phyloP scores from a whole-genome alignment of 352 stramenopile species.

The Phytophthora sp. region DNA sequence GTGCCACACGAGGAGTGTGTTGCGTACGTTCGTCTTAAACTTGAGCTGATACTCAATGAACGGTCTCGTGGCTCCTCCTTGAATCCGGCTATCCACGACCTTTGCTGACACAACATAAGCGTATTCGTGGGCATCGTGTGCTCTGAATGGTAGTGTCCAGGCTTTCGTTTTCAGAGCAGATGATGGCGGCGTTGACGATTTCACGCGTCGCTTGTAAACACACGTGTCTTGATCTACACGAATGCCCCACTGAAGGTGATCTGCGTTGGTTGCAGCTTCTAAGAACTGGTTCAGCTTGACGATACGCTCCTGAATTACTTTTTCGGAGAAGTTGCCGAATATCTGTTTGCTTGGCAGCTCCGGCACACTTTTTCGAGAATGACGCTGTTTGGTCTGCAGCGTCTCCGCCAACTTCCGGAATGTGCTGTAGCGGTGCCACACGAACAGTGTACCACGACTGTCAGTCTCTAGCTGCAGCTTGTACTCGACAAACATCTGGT shows the following conservation, averaged over 20 bases:
- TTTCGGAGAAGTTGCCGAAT: conserved; percentile 63
- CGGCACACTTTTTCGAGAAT: conserved; percentile 56
- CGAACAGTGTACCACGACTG: conserved; percentile 52
- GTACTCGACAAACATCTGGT: conserved; percentile 63
- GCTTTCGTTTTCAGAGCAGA: conserved; percentile 11
- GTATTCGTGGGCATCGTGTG: not conserved
- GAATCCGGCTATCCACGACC: conserved; percentile 14
- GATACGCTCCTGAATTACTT: conserved; percentile 63
- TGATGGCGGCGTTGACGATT: not conserved
- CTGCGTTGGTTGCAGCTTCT: conserved; percentile 53
- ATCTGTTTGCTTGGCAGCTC: conserved; percentile 63
- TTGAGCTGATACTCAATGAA: conserved; percentile 20
- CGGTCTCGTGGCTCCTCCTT: not conserved
- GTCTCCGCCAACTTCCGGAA: conserved; percentile 62
- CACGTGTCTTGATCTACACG: conserved; percentile 18
- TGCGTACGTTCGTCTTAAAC: conserved; percentile 13
- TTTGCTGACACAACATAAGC: conserved; percentile 10
- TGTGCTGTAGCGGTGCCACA: conserved; percentile 66
- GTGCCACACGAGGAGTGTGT: conserved; percentile 17
- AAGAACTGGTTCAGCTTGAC: conserved; percentile 66
- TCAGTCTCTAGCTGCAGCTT: conserved; percentile 65
- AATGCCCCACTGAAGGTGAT: conserved; percentile 65
- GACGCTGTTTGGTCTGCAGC: conserved; percentile 54
- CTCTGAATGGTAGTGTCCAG: conserved; percentile 4
- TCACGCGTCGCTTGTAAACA: conserved; percentile 62